Evolutionary conservation across 805 yeast genomes (phyloP).

Genomic region (Millerozyma miso): DNA sequence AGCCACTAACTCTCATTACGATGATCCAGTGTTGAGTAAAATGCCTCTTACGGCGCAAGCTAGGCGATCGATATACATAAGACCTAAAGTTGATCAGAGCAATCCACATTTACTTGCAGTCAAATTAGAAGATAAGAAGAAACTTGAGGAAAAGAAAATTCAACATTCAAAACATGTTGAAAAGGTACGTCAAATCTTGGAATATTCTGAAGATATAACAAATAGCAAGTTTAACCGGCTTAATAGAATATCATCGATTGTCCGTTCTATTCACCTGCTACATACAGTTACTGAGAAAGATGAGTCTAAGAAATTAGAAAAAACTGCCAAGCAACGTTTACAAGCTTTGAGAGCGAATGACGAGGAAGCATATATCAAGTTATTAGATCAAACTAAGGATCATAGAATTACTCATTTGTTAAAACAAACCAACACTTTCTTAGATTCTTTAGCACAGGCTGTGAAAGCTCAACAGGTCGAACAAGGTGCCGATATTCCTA

Average conservation of each 20-base stretch:
- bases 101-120: constrained; percentile 74
- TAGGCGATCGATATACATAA: constrained; percentile 61
- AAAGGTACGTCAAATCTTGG: constrained; percentile 37
- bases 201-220: constrained; percentile 20
- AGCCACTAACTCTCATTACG: constrained; percentile 54
- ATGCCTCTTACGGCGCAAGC: constrained; percentile 61
- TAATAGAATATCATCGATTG: constrained; percentile 20
- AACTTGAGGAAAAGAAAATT: constrained; percentile 47
- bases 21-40: constrained; percentile 45
- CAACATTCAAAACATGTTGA: constrained; percentile 49
- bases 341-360: constrained; percentile 84
- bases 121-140: constrained; percentile 69
- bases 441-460: constrained; percentile 74
- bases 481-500: constrained; percentile 17
- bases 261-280: constrained; percentile 39
- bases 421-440: constrained; percentile 73
- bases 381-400: constrained; percentile 82
- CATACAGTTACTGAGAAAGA: constrained; percentile 66
- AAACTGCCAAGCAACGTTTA: constrained; percentile 82
- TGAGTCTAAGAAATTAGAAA: constrained; percentile 69
- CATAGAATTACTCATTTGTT: constrained; percentile 81
- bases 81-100: constrained; percentile 65
- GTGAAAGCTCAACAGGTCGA: constrained; percentile 73
- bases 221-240: constrained; percentile 17
- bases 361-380: constrained; percentile 81